Evolutionary conservation across 2,329 filamentous ascomycete species (phyloP).

Genomic region (Pochonia chlamydosporia): DNA sequence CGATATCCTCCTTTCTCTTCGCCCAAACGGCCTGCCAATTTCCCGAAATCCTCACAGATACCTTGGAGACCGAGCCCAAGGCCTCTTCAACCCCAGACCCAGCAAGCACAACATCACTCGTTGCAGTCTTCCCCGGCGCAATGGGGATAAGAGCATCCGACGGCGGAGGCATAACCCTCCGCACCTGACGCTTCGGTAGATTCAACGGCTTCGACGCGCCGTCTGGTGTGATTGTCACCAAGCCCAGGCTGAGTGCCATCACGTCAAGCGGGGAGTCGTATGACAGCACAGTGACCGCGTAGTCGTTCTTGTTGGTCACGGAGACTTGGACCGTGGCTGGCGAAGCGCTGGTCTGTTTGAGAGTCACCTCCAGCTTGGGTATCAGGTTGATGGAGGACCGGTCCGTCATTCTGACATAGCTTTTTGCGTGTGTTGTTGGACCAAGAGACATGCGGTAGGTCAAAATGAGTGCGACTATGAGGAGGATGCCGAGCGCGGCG

Average conservation of each 20-base stretch:
- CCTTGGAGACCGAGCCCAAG: neutral
- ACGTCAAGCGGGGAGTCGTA: conserved; percentile 42
- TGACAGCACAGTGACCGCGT: conserved; percentile 33
- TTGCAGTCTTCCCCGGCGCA: conserved; percentile 16
- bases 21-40: conserved; percentile 1
- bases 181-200: conserved; percentile 30
- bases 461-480: neutral
- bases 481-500: neutral
- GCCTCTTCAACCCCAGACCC: neutral
- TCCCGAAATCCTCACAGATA: neutral
- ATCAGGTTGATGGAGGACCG: neutral
- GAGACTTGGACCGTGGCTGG: conserved; percentile 29
- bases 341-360: conserved; percentile 17
- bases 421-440: neutral
- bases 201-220: conserved; percentile 27
- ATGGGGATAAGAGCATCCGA: conserved; percentile 13
- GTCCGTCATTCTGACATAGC: neutral
- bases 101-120: neutral
- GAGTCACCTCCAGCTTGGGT: neutral
- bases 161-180: conserved; percentile 35
- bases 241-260: conserved; percentile 33
- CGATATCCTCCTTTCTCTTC: neutral
- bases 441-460: neutral
- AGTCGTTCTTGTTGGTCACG: conserved; percentile 33
- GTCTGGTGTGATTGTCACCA: conserved; percentile 32